These are phyloP conservation scores for Tothia fuscella DNA, from an alignment of 2,329 filamentous ascomycete species.

Conservation along the genomic window DNA sequence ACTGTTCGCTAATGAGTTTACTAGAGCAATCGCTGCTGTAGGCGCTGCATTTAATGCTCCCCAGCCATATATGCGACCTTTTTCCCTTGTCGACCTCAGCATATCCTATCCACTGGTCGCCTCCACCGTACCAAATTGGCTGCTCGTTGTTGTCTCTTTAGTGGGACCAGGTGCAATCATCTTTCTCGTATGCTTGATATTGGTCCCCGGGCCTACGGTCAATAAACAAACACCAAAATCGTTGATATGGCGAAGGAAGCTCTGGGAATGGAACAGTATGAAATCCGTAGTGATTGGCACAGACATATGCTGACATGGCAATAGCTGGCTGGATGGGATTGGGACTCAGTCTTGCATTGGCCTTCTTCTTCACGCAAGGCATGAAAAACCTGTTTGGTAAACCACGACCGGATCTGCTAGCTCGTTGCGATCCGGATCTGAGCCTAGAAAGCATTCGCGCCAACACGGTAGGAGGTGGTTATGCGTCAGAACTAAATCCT, in stretches of 20 bases:
- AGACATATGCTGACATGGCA: no score
- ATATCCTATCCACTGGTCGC: constrained; percentile 68
- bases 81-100: constrained; percentile 58
- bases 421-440: constrained; percentile 66
- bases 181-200: constrained; percentile 50
- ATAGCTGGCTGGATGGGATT: constrained; percentile 65
- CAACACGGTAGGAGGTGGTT: constrained; percentile 1
- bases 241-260: constrained; percentile 64
- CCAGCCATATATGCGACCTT: constrained; percentile 56
- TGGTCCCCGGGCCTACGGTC: constrained; percentile 62
- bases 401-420: constrained; percentile 51
- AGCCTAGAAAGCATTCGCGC: constrained; percentile 11
- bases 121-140: constrained; percentile 53
- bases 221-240: constrained; percentile 48
- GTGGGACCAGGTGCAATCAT: constrained; percentile 57
- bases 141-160: constrained; percentile 53
- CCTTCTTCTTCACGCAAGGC: constrained; percentile 72
- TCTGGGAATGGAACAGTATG: constrained; percentile 72
- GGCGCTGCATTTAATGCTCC: constrained; percentile 48
- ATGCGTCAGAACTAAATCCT: constrained; percentile 3
- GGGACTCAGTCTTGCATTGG: constrained; percentile 55
- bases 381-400: constrained; percentile 67
- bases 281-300: background rate
- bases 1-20: background rate
- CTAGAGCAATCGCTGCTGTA: constrained; percentile 43